These are phyloP conservation scores for Clitoria ternatea DNA, from an alignment of 306 rosid genomes.

Conservation along the genomic window DNA sequence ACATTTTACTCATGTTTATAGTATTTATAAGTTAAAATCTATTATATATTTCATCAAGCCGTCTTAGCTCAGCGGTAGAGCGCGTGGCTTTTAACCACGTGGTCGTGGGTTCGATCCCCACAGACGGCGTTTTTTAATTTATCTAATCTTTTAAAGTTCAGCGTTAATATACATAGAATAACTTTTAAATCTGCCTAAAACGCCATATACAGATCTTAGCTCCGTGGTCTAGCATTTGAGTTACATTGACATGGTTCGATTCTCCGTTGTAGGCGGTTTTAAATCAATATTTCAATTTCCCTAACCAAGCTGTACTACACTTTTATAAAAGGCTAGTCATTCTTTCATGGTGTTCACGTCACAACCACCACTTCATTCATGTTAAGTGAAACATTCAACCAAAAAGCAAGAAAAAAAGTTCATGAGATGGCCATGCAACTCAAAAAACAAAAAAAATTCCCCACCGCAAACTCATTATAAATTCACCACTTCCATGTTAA, in stretches of 20 bases:
- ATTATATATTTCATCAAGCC: background rate
- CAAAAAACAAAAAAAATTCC: background rate
- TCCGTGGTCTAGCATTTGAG: no score
- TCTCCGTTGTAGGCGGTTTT: background rate
- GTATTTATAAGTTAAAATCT: no score
- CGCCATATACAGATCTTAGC: no score
- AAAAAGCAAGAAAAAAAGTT: background rate
- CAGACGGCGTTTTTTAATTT: slow-evolving; percentile 40
- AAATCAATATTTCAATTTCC: background rate
- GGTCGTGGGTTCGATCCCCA: slow-evolving; percentile 90
- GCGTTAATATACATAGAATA: no score
- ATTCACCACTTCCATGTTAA: slow-evolving; percentile 9
- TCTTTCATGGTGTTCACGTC: slow-evolving; percentile 62
- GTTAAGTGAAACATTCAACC: slow-evolving; percentile 2
- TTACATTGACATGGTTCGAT: no score
- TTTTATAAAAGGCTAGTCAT: no score
- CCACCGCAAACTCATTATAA: slow-evolving; percentile 42
- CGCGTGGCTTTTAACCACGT: slow-evolving; percentile 61
- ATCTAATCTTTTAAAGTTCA: no score
- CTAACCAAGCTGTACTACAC: background rate
- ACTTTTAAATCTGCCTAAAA: no score
- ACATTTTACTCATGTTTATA: no score
- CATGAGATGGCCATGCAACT: slow-evolving; percentile 53
- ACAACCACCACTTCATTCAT: slow-evolving; percentile 22
- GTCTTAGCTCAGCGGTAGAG: slow-evolving; percentile 83